Evolutionary conservation across 2,329 filamentous ascomycete species (phyloP).

Genomic region (Fusarium denticulatum): DNA sequence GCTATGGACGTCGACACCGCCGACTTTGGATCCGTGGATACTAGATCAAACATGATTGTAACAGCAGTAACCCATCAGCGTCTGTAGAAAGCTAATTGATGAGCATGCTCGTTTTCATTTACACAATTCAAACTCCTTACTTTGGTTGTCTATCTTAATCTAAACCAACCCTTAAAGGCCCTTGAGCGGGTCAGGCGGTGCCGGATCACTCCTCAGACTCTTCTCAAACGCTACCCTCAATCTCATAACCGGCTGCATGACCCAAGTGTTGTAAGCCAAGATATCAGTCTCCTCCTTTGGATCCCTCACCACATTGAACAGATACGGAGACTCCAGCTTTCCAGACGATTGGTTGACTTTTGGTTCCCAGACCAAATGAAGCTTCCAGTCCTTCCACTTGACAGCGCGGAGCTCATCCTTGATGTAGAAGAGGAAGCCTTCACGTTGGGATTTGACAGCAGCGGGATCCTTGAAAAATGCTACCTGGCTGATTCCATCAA

Average conservation of each 20-base stretch:
- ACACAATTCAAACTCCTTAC: accelerated
- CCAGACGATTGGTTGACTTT: conserved; percentile 48
- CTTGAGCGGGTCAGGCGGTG: conserved; percentile 47
- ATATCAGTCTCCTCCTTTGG: conserved; percentile 49
- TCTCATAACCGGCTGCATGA: conserved; percentile 45
- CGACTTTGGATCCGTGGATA: conserved; percentile 8
- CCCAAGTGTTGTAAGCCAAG: conserved; percentile 47
- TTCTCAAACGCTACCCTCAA: conserved; percentile 41
- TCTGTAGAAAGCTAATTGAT: no score
- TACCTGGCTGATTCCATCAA: conserved; percentile 46
- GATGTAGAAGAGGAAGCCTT: conserved; percentile 48
- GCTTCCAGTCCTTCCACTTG: conserved; percentile 50
- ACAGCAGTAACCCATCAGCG: neutral
- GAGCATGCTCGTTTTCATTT: neutral
- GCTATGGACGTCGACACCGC: neutral
- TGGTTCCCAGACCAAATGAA: conserved; percentile 49
- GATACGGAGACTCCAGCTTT: conserved; percentile 46
- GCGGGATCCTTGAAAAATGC: conserved; percentile 41
- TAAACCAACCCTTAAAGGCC: neutral
- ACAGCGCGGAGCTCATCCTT: conserved; percentile 49
- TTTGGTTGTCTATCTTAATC: neutral
- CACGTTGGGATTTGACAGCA: conserved; percentile 21
- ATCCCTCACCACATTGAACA: conserved; percentile 46
- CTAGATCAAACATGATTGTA: neutral
- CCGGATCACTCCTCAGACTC: conserved; percentile 45